Base-by-base conservation (phyloP, 2,329 filamentous ascomycete species). In the Teratosphaeria epicoccoides region DNA sequence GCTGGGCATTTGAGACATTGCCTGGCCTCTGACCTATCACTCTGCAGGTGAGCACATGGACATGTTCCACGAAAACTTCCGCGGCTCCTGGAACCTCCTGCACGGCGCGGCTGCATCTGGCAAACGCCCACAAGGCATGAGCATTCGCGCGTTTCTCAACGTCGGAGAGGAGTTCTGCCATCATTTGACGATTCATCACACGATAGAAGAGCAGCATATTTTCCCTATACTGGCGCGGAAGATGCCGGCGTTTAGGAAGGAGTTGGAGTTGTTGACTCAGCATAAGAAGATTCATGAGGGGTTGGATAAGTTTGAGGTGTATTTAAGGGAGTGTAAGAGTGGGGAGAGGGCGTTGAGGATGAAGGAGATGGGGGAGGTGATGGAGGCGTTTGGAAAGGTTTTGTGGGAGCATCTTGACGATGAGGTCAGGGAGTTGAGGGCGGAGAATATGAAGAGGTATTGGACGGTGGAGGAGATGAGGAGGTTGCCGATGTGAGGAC, bases 401-500 rank as follows among this genome's bases (percentile, higher is more conserved):
- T 67, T 95, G 47, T 91, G 88, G 86, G 73, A 72, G 63, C 89
- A 95, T 75, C 71, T 95, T 54, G 87, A 93, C 61, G 83, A 90
- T 61, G 89, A 95, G 75, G 88, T 95, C 6, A 73, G 76, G 67
- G 79, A 85, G 58, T 68, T 95, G 26, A 80, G 84, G 2, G 88
- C 88, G 44, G 86, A 93, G 68, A 94, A 91, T 66, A 95, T 95
- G 89, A 77, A 87, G 59, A 81, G 76, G 68, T 89, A 86, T 68
- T 95, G 87, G 87, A 85, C 76, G 0, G 59, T 82, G 54, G 81
- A 87, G 46, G 89, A 95, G 75, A 83, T 95, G 68, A 73, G 70
- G 66, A 70, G 71, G 49, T 76, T 93, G 71, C 82, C 80, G 0
- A 87, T 89, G 73, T 89, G 60, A 62, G 20, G n/a, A n/a, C n/a